Conservation (phyloP, 2,329 filamentous ascomycete genomes). For the Sclerotinia nivalis region DNA sequence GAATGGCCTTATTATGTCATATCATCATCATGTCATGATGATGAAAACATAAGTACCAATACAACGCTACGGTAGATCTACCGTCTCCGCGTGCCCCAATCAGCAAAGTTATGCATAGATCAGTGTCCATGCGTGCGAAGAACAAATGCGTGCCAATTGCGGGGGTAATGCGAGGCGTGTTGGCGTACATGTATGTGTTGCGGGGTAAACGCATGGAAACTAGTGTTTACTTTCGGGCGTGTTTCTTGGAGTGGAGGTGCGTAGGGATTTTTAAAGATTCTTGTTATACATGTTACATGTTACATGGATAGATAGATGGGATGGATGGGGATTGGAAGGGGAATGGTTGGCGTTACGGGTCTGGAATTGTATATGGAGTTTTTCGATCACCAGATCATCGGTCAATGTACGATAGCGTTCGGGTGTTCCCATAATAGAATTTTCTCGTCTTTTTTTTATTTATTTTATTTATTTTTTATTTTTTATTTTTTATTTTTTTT, state of each 20-base stretch:
- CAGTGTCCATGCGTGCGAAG: background rate
- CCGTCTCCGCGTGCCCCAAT: constrained; percentile 1
- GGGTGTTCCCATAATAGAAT: no score
- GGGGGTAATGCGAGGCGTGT: background rate
- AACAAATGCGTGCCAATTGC: background rate
- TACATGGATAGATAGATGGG: constrained; percentile 1
- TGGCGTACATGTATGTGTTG: background rate
- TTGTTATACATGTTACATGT: no score
- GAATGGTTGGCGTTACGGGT: background rate
- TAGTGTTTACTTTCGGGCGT: background rate
- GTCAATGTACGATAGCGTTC: constrained; percentile 1
- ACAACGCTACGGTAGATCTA: background rate
- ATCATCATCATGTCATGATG: background rate
- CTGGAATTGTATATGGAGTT: background rate
- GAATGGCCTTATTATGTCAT: background rate
- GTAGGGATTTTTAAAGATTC: background rate
- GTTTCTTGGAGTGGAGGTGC: no score
- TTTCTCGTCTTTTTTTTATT: no score
- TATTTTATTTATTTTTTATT: no score
- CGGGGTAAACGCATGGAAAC: background rate
- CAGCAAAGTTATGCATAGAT: background rate
- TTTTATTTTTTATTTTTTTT: no score
- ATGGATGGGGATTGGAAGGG: background rate
- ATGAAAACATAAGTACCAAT: background rate
- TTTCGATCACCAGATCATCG: constrained; percentile 14